Evolutionary conservation across 129 eudicot genomes (phyloP).

Genomic region (Artemisia argyi): DNA sequence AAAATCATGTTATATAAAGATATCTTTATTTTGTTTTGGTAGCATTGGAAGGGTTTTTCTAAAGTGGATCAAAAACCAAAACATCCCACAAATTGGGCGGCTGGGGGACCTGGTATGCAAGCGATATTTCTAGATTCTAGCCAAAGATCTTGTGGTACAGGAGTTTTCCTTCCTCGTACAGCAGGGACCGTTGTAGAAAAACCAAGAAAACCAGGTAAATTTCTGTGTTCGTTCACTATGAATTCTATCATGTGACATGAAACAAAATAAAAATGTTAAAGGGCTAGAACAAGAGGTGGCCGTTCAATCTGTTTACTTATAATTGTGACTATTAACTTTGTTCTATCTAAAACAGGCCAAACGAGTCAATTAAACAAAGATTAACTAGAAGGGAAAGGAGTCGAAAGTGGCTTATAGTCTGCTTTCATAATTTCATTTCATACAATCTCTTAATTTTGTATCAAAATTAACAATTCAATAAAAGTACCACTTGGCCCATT

Average conservation of each 20-base stretch:
- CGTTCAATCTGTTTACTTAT: too few relatives aligned
- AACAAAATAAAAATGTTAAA: background rate
- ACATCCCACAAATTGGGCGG: constrained; percentile 39
- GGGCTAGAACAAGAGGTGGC: background rate
- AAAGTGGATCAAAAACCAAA: constrained; percentile 39
- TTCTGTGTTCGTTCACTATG: background rate
- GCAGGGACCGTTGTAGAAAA: constrained; percentile 36
- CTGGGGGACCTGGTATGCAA: constrained; percentile 71
- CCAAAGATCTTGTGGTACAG: constrained; percentile 68
- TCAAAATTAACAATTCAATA: too few relatives aligned
- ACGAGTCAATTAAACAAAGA: too few relatives aligned
- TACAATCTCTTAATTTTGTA: too few relatives aligned
- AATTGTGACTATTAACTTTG: too few relatives aligned
- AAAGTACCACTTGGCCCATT: too few relatives aligned
- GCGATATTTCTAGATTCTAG: constrained; percentile 57
- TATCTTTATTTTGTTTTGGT: background rate
- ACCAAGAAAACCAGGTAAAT: constrained; percentile 59
- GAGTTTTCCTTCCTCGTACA: constrained; percentile 74
- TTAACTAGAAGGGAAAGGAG: too few relatives aligned
- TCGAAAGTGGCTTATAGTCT: too few relatives aligned
- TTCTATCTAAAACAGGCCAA: too few relatives aligned
- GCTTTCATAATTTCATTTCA: too few relatives aligned
- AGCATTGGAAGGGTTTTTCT: constrained; percentile 35
- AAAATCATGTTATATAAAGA: background rate
- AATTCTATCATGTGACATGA: background rate